Evolutionary conservation across 2,329 filamentous ascomycete species (phyloP), one percentile per base, ranked within the genome.

Genomic region (Colletotrichum echinochloae): DNA sequence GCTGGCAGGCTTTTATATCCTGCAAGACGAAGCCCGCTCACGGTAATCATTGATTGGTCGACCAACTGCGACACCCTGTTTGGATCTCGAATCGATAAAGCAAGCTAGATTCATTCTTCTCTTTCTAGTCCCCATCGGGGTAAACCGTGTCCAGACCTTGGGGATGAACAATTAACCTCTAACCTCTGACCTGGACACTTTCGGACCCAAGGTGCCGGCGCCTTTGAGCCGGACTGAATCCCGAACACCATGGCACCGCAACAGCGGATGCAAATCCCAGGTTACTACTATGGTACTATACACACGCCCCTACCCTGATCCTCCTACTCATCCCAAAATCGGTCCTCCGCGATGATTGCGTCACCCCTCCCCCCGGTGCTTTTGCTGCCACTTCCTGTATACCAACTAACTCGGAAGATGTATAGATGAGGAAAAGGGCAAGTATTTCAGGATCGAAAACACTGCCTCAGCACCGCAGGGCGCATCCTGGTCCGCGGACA

Each of bases 381-480:
- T n/a, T 33, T 9, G 20, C 3, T 39, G 3, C 28, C 26, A 18
- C 39, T 57, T 37, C 18, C 37, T 26, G 35, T 18, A 14, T 26
- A 30, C 7, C 35, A 20, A 37, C 60, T 63, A 26, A 63, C 26
- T 51, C 5, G 51, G 39, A 33, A 23, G 49, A 51, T 55, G 18
- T 28, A 16, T 63, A 89, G 88, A 90, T 71, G 61, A 79, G 18
- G 84, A 85, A 52, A 92, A 89, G 78, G 86, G 85, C 46, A 91
- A 88, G 73, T 93, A 92, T 76, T 93, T 92, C 79, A 90, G 89
- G 74, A 87, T 93, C 60, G 88, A 91, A 76, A 86, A 84, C 55
- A 83, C 87, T 48, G 83, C 86, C 65, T 84, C 83, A 20, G 88
- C 88, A 0, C 84, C 88, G 0, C 73, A 81, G 1, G 79, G 78